phyloP scores from a whole-genome alignment of 164 flowering plant species.

The Sextonia rubra region DNA sequence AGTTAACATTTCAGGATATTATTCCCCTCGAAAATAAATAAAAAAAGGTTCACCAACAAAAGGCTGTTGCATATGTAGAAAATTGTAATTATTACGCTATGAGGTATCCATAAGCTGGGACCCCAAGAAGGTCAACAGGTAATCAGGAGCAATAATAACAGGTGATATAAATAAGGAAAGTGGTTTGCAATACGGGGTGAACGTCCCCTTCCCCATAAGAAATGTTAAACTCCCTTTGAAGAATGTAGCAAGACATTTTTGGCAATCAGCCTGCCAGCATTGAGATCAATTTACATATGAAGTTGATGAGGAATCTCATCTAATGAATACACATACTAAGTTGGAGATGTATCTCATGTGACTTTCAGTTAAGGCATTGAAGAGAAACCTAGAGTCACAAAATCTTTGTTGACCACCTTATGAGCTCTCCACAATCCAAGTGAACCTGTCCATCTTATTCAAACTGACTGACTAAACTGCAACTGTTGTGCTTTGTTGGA shows the following conservation, averaged over 20 bases:
- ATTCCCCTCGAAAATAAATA: too few species aligned
- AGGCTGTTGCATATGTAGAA: too few species aligned
- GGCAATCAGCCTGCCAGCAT: background rate
- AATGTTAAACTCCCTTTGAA: background rate
- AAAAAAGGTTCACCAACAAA: too few species aligned
- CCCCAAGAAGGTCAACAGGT: too few species aligned
- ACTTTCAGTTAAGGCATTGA: background rate
- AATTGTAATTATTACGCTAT: too few species aligned
- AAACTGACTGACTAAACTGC: constrained; percentile 21
- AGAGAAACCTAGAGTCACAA: background rate
- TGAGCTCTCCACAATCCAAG: background rate
- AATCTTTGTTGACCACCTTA: background rate
- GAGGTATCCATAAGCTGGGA: too few species aligned
- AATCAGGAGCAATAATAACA: too few species aligned
- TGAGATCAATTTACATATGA: background rate
- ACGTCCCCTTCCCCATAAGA: too few species aligned
- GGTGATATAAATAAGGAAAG: too few species aligned
- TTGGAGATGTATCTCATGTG: too few species aligned
- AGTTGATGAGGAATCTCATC: background rate
- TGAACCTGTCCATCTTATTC: background rate
- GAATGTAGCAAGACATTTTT: background rate
- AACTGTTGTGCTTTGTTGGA: constrained; percentile 24
- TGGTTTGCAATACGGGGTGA: too few species aligned
- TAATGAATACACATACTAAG: background rate
- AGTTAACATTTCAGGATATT: too few species aligned